These are phyloP conservation scores for Tubosaeta sp. DNA, from an alignment of 768 basidiomycete species.

Conservation along the genomic window DNA sequence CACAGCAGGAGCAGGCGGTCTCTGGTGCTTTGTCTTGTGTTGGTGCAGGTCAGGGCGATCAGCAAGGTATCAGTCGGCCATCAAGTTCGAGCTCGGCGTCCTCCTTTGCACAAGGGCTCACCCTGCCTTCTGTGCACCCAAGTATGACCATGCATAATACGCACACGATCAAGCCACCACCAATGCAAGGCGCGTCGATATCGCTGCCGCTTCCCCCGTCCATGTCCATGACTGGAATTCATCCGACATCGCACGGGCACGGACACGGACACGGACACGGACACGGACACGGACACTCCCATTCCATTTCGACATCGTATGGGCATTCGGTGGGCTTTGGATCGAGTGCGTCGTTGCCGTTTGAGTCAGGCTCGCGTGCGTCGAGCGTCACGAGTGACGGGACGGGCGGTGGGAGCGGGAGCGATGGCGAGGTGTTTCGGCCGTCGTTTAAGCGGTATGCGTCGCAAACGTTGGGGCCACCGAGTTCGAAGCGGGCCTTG, in stretches of 20 bases:
- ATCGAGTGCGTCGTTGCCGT: slow-evolving; percentile 11
- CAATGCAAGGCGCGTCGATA: slow-evolving; percentile 28
- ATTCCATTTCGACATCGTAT: background rate
- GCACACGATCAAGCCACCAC: slow-evolving; percentile 22
- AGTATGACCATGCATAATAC: background rate
- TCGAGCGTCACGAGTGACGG: slow-evolving; percentile 32
- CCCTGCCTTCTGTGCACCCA: slow-evolving; percentile 14
- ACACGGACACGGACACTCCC: background rate
- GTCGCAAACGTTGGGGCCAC: slow-evolving; percentile 67
- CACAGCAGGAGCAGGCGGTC: slow-evolving; percentile 8
- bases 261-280: background rate
- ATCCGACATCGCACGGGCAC: slow-evolving; percentile 3
- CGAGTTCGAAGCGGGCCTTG: slow-evolving; percentile 49
- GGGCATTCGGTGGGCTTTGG: slow-evolving; percentile 5
- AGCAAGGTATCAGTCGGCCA: slow-evolving; percentile 31
- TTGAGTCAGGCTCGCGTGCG: slow-evolving; percentile 24
- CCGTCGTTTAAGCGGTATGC: slow-evolving; percentile 73
- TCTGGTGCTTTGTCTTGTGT: background rate
- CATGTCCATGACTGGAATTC: slow-evolving; percentile 11
- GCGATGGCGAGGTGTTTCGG: slow-evolving; percentile 33
- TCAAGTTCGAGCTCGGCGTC: slow-evolving; percentile 37
- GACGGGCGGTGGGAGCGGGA: slow-evolving; percentile 30
- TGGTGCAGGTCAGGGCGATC: slow-evolving; percentile 8
- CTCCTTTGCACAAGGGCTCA: slow-evolving; percentile 41
- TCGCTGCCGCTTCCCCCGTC: slow-evolving; percentile 33